phyloP scores from a whole-genome alignment of 1,284 basidiomycete genomes.

The Gymnopus androsaceus region DNA sequence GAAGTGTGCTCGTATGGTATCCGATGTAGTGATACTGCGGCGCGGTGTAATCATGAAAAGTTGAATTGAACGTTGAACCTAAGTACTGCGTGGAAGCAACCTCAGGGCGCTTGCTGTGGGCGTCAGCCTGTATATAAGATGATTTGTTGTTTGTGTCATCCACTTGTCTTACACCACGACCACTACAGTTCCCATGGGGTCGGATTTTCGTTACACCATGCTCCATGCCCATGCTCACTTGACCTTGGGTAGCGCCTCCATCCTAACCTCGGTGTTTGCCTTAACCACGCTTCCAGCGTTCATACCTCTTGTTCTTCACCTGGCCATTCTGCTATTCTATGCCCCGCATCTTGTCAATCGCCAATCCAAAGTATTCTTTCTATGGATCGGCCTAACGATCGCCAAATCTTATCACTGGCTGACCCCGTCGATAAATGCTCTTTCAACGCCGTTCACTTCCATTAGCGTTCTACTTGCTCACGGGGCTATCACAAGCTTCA shows the following conservation, averaged over 20 bases:
- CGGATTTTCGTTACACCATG: slow-evolving; percentile 21
- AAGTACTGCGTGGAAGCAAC: no score
- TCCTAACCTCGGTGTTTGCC: slow-evolving; percentile 44
- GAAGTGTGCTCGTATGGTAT: no score
- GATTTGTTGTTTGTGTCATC: no score
- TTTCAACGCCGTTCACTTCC: slow-evolving; percentile 54
- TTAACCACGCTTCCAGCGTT: slow-evolving; percentile 53
- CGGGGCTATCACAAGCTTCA: slow-evolving; percentile 44
- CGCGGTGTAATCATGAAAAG: no score
- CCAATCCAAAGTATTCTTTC: slow-evolving; percentile 35
- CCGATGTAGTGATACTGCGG: no score
- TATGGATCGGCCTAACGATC: slow-evolving; percentile 45
- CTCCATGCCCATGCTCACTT: slow-evolving; percentile 39
- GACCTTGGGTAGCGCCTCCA: slow-evolving; percentile 39
- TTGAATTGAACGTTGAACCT: no score
- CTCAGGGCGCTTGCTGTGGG: no score
- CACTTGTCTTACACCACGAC: no score
- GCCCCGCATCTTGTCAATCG: slow-evolving; percentile 41
- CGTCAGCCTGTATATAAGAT: no score
- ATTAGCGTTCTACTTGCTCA: slow-evolving; percentile 44
- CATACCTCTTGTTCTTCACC: slow-evolving; percentile 47
- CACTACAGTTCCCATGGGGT: no score
- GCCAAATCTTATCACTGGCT: slow-evolving; percentile 51
- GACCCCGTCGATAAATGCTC: slow-evolving; percentile 52
- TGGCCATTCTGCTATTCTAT: slow-evolving; percentile 54